These are phyloP conservation scores for Pichia sp. DNA, from an alignment of 1,139 yeast genomes.

Conservation along the genomic window DNA sequence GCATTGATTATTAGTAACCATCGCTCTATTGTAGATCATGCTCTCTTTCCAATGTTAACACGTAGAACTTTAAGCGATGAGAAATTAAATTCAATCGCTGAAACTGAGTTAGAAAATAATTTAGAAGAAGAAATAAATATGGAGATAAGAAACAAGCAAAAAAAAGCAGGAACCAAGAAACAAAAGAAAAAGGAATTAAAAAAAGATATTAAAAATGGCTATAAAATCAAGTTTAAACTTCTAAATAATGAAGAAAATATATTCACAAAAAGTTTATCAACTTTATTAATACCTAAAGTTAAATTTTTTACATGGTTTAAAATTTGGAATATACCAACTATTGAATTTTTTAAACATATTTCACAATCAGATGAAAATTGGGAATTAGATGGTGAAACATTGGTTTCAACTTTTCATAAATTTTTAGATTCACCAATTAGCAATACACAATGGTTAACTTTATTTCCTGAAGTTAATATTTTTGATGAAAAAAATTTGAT, in stretches of 20 bases:
- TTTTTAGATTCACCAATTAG: constrained; percentile 14
- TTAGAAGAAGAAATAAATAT: not conserved
- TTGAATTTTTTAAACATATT: constrained; percentile 37
- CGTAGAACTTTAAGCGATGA: constrained; percentile 7
- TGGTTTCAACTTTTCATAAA: constrained; percentile 21
- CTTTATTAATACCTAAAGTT: constrained; percentile 35
- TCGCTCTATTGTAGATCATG: constrained; percentile 47
- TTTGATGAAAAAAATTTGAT: constrained; percentile 41
- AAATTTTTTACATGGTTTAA: constrained; percentile 58
- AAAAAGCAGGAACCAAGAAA: constrained; percentile 3
- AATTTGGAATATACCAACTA: constrained; percentile 50
- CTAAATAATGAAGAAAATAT: constrained; percentile 12
- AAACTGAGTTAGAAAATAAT: not conserved
- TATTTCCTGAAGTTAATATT: constrained; percentile 73
- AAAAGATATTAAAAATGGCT: constrained; percentile 6
- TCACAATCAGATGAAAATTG: constrained; percentile 57
- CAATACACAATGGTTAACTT: constrained; percentile 44
- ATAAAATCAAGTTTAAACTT: constrained; percentile 8
- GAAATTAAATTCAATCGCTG: not conserved
- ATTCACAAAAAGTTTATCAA: constrained; percentile 23
- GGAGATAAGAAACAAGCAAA: not conserved
- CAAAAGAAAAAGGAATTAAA: constrained; percentile 2
- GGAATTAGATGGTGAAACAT: constrained; percentile 42
- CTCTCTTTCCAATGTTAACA: constrained; percentile 31
- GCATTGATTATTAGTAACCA: constrained; percentile 51